Evolutionary conservation across 805 yeast species (phyloP).

Genomic region (Wickerhamiella kazuoi): DNA sequence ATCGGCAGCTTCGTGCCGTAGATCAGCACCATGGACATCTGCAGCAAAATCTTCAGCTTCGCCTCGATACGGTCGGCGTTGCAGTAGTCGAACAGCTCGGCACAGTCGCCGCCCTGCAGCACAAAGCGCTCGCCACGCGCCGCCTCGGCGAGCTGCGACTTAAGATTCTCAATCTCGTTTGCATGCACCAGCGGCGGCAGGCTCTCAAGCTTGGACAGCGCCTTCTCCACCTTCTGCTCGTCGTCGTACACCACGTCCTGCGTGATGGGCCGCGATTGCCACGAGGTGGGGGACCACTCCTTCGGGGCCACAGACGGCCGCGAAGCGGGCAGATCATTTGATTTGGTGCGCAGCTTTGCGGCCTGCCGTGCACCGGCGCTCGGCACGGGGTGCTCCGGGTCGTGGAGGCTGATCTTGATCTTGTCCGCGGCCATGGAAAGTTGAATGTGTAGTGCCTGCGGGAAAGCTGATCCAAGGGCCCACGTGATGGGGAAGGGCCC

Average conservation of each 20-base stretch:
- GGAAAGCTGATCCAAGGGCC: too few relatives aligned
- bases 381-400: slow-evolving; percentile 22
- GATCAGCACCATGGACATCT: slow-evolving; percentile 27
- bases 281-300: slow-evolving; percentile 25
- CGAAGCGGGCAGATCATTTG: slow-evolving; percentile 13
- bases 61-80: slow-evolving; percentile 24
- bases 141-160: slow-evolving; percentile 23
- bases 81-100: slow-evolving; percentile 29
- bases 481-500: too few relatives aligned
- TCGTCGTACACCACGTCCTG: slow-evolving; percentile 29
- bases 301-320: slow-evolving; percentile 6
- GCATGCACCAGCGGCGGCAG: slow-evolving; percentile 28
- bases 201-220: slow-evolving; percentile 25
- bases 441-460: too few relatives aligned
- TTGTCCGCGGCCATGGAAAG: too few relatives aligned
- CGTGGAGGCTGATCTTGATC: slow-evolving; percentile 16
- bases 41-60: slow-evolving; percentile 26
- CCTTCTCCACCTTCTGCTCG: slow-evolving; percentile 22
- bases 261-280: slow-evolving; percentile 27
- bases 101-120: slow-evolving; percentile 30
- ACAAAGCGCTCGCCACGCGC: slow-evolving; percentile 28
- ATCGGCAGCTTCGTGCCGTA: slow-evolving; percentile 28
- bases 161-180: slow-evolving; percentile 21
- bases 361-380: slow-evolving; percentile 23
- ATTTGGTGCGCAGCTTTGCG: slow-evolving; percentile 24